Evolutionary conservation across 1,139 yeast species (phyloP).

Genomic region (Yamadazyma taylorii): DNA sequence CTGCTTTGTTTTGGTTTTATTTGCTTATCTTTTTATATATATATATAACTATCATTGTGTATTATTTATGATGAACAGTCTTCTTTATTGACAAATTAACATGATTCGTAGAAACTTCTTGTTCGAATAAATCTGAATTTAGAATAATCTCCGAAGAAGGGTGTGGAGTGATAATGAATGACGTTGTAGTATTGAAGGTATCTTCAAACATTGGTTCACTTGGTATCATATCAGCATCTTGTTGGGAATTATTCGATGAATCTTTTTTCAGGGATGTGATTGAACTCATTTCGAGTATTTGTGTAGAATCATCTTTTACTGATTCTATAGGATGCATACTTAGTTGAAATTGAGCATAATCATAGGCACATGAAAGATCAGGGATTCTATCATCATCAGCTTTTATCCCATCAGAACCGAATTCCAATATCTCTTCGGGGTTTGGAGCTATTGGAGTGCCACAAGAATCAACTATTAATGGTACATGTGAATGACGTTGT

Average conservation of each 20-base stretch:
- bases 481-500: not conserved
- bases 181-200: not conserved
- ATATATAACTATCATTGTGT: too few species aligned
- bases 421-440: not conserved
- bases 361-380: too few species aligned
- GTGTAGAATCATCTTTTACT: not conserved
- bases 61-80: too few species aligned
- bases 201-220: not conserved
- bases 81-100: too few species aligned
- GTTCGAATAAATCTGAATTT: not conserved
- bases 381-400: too few species aligned
- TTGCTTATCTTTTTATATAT: not conserved
- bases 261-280: not conserved
- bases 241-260: too few species aligned
- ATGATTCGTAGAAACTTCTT: too few species aligned
- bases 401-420: not conserved
- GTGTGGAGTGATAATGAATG: not conserved
- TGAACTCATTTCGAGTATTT: not conserved
- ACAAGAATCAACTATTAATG: not conserved
- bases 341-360: not conserved
- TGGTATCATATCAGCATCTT: not conserved
- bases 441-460: not conserved
- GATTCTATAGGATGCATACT: not conserved
- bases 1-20: not conserved
- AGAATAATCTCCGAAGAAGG: not conserved